Base-by-base conservation (phyloP, 768 basidiomycete genomes). In the Suillus spraguei region DNA sequence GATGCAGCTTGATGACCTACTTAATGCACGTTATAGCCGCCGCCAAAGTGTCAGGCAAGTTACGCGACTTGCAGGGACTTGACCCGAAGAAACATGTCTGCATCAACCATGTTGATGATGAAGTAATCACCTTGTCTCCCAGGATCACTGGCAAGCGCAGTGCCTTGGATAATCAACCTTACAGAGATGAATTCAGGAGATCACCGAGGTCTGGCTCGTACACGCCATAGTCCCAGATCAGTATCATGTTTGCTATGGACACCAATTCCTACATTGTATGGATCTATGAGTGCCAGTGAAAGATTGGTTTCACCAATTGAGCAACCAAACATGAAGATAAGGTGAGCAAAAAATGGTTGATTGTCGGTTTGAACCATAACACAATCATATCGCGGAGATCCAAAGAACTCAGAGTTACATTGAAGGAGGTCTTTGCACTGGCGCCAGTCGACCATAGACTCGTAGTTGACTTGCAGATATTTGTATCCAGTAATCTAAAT, bases 151-250 rank as follows among this genome's bases (percentile, higher is more conserved):
- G 67, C 61, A 33, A 63, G 35, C 16, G 70, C 60, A 11, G 71
- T 75, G 8, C 77, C 74, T 32, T 68, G 67, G 42, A 75, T 66
- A 20, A 79, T 78, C 11, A 74, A 77, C 11, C 60, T 42, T 8
- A 69, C 63, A 10, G 69, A 68, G 32, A 78, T 69, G 36, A 78
- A 68, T 42, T 66, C 66, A 0, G 67, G 41, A 14, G 62, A 32
- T 24, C 52, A 42, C 32, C 63, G 32, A 6, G 50, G 62, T n/a
- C 58, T 28, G 10, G 65, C 61, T 16, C 66, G 62, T 11, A 75
- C 42, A 4, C 66, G 59, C 50, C 60, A 62, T 20, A 78, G 62
- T 0, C 64, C 32, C 20, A 78, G 59, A 53, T 70, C 70, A 9
- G 59, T 62, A 38, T 78, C 76, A 39, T 68, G 70, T 44, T 62